phyloP scores from a whole-genome alignment of 2,329 filamentous ascomycete species.

The Xylaria sp. region DNA sequence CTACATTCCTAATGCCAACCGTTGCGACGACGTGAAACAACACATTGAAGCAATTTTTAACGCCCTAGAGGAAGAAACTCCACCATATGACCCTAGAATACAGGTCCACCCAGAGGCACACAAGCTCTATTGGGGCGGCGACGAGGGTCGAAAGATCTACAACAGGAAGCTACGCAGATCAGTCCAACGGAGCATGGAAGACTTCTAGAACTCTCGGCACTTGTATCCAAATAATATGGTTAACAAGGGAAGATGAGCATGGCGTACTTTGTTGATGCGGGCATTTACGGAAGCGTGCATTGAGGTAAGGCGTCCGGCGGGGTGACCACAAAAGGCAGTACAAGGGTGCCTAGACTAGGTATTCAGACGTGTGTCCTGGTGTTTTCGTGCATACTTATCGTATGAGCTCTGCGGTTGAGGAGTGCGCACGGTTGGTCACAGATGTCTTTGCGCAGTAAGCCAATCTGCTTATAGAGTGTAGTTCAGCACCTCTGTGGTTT shows the following conservation, averaged over 20 bases:
- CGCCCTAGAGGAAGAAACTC: slow-evolving; percentile 85
- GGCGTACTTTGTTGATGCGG: slow-evolving; percentile 18
- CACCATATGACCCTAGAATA: slow-evolving; percentile 89
- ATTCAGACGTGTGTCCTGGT: slow-evolving; percentile 9
- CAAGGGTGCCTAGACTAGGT: slow-evolving; percentile 20
- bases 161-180: slow-evolving; percentile 82
- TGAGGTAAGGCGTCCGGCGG: slow-evolving; percentile 33
- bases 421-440: slow-evolving; percentile 3
- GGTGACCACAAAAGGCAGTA: slow-evolving; percentile 8
- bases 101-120: slow-evolving; percentile 87
- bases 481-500: slow-evolving; percentile 42
- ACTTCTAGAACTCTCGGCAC: slow-evolving; percentile 45
- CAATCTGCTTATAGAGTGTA: slow-evolving; percentile 36
- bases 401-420: not conserved
- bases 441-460: slow-evolving; percentile 19
- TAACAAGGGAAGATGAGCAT: slow-evolving; percentile 22
- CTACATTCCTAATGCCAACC: slow-evolving; percentile 72
- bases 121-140: slow-evolving; percentile 84
- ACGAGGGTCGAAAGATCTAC: slow-evolving; percentile 84
- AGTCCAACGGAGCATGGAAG: slow-evolving; percentile 75
- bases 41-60: slow-evolving; percentile 87
- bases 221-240: not conserved
- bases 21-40: slow-evolving; percentile 78
- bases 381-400: slow-evolving; percentile 6
- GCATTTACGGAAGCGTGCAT: slow-evolving; percentile 33